Evolutionary conservation across 2,329 filamentous ascomycete genomes (phyloP), one percentile per base, ranked within the genome.

Genomic region (Aspergillus sp.): DNA sequence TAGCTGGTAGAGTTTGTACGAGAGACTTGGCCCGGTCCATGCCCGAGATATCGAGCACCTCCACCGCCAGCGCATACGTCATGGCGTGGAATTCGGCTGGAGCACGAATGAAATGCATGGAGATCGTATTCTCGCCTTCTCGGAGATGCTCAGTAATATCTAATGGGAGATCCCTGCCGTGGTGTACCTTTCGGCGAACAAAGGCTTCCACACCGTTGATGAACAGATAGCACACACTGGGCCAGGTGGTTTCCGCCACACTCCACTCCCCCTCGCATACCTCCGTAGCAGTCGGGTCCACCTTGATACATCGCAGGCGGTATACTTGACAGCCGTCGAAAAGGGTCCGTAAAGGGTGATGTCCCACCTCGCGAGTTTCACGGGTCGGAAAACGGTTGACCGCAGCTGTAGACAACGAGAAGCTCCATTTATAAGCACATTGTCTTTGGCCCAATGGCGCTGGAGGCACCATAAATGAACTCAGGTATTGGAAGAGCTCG

Each of bases 101-200:
- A 60, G 64, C 48, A 74, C 73, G 56, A 62, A 82, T 60, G 24
- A 77, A 59, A 43, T 74, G 68, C 6, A 92, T 66, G 4, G 77
- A 73, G 2, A 95, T 65, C 0, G 62, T 67, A 62, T 96, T 95
- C 5, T 67, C 64, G 0, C 89, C 90, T 14, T 71, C 59, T 8
- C 63, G 66, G 4, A 95, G 59, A 17, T 82, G 68, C 1, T 67
- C 55, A 2, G 90, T 91, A 20, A 96, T 74, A 59, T 96, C 90
- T 5, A 89, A 75, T 0, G 92, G 86, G 8, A 90, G 70, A 60
- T 95, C 89, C 60, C 86, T 89, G 10, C 85, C 86, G 63, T 92
- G 82, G 55, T 94, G 86, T 1, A 82, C 68, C 61, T 89, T 90
- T 24, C 87, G 82, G 38, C 87, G 82, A 9, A 83, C 67, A 20